Base-by-base conservation (phyloP, 2,329 filamentous ascomycete species). In the Colletotrichum sp. region DNA sequence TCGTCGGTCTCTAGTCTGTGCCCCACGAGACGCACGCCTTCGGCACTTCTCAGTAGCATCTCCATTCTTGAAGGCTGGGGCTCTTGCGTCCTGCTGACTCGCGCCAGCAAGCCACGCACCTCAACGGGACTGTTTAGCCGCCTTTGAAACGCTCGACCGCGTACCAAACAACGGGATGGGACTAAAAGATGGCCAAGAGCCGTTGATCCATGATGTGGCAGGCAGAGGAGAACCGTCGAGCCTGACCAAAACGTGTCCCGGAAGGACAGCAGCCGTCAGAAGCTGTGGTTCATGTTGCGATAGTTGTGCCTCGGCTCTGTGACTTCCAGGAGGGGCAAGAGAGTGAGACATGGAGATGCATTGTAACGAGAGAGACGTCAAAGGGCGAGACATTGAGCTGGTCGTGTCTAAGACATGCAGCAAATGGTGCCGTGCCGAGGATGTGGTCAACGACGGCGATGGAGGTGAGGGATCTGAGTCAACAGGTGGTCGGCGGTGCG, bases 401-500 rank as follows among this genome's bases (percentile, higher is more conserved):
- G 57, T 59, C 57, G 57, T 72, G 69, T 75, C 73, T 75, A 22
- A 52, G 44, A 52, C 44, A 52, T 52, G 44, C 44, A 52, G 44
- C n/a, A 55, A 30, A 28, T 59, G 67, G 25, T 71, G 67, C 39
- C 44, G 52, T 74, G 72, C 73, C 69, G 57, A 68, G 63, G 63
- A 57, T 61, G 28, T 69, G 67, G 68, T 55, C 44, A 52, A 59
- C 25, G 55, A 59, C 48, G 60, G 55, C 67, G 73, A 68, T 57
- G 57, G 27, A 68, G 55, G 70, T 22, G 39, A 69, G 70, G 65
- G 70, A 73, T 73, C 63, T 75, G 70, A 73, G 73, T 72, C 70
- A 75, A 75, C 57, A 60, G 64, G 71, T 59, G 64, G 70, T 65
- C 44, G 73, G 57, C 39, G 73, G 70, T 68, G 70, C 70, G 64